phyloP scores from a whole-genome alignment of 768 basidiomycete genomes.

The Leccinum disarticulatum region DNA sequence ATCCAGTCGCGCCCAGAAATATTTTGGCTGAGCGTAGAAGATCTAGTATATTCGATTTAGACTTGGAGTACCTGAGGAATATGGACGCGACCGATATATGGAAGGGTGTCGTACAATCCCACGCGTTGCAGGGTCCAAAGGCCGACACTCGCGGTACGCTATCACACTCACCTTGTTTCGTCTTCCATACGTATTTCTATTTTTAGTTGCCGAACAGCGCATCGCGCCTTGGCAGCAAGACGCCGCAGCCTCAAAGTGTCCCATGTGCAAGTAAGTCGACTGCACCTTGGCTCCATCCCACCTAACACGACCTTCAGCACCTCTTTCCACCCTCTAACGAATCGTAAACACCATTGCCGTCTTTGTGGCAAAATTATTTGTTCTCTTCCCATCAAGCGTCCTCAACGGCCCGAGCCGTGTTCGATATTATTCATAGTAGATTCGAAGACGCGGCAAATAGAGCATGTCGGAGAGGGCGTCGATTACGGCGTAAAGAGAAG shows the following conservation, averaged over 20 bases:
- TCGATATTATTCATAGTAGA: constrained; percentile 89
- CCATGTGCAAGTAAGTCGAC: constrained; percentile 71
- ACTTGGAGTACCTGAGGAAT: constrained; percentile 52
- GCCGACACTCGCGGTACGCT: constrained; percentile 65
- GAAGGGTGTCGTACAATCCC: constrained; percentile 56
- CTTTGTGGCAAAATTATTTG: constrained; percentile 92
- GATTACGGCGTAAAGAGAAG: constrained; percentile 76
- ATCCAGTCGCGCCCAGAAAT: constrained; percentile 10
- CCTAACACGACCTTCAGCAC: constrained; percentile 38
- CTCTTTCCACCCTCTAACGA: constrained; percentile 86
- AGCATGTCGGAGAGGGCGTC: constrained; percentile 81
- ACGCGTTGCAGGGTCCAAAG: constrained; percentile 46
- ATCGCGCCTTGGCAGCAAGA: constrained; percentile 97
- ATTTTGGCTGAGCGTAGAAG: constrained; percentile 36
- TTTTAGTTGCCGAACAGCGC: constrained; percentile 74
- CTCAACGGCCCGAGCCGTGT: constrained; percentile 65
- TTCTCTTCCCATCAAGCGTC: constrained; percentile 75
- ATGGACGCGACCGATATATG: constrained; percentile 71
- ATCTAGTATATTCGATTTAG: constrained; percentile 76
- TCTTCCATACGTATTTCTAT: constrained; percentile 2
- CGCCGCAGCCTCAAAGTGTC: constrained; percentile 70
- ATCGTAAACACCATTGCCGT: constrained; percentile 95
- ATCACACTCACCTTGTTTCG: background rate
- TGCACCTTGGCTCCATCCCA: background rate
- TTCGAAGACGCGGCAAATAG: constrained; percentile 68